Evolutionary conservation across 108 stramenopile genomes (phyloP).

Genomic region (Discostella pseudostelligera): DNA sequence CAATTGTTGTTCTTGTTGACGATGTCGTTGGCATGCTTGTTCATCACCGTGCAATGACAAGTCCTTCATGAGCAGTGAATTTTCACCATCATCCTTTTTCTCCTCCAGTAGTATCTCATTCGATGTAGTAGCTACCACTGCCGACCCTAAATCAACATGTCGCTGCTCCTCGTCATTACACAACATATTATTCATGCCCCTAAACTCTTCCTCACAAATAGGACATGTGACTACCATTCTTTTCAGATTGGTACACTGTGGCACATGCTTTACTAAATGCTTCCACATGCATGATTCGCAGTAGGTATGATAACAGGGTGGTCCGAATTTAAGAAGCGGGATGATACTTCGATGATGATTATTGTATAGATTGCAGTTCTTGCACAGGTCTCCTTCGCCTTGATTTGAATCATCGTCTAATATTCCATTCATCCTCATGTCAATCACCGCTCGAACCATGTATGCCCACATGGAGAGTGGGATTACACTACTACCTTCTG

Average conservation of each 20-base stretch:
- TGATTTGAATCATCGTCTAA: background rate
- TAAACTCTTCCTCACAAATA: conserved; percentile 32
- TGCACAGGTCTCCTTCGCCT: background rate
- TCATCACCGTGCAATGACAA: background rate
- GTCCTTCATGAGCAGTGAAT: conserved; percentile 7
- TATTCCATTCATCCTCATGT: conserved; percentile 56
- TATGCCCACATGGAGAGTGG: conserved; percentile 62
- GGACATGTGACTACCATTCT: conserved; percentile 55
- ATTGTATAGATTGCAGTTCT: background rate
- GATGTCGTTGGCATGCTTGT: background rate
- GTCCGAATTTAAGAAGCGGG: conserved; percentile 32
- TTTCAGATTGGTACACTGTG: conserved; percentile 28
- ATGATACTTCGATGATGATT: conserved; percentile 2
- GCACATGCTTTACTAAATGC: conserved; percentile 48
- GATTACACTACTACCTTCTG: conserved; percentile 10
- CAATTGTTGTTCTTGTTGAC: conserved; percentile 24
- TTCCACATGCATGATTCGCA: conserved; percentile 76
- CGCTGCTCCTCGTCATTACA: background rate
- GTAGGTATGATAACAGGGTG: conserved; percentile 48
- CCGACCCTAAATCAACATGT: background rate
- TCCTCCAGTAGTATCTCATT: conserved; percentile 1
- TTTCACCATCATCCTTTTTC: conserved; percentile 9
- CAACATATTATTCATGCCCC: background rate
- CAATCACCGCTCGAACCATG: conserved; percentile 61
- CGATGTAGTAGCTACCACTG: background rate